phyloP scores from a whole-genome alignment of 176 grass and related monocot species.

The Cymbopogon citratus region DNA sequence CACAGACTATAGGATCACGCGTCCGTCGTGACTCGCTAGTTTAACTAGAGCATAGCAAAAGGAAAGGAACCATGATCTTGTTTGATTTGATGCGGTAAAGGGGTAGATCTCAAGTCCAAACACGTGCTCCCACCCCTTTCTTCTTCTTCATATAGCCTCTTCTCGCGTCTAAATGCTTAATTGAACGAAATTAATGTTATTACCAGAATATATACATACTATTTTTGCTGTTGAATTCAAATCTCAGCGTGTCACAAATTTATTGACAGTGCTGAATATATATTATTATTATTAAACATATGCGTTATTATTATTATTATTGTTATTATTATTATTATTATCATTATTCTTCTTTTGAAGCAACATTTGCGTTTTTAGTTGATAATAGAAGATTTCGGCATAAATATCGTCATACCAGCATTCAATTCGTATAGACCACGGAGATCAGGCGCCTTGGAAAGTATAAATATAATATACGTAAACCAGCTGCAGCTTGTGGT shows the following conservation, averaged over 20 bases:
- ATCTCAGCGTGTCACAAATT: not conserved
- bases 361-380: not conserved
- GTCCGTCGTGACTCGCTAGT: not conserved
- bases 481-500: not conserved
- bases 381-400: not conserved
- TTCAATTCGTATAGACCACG: not conserved
- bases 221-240: not conserved
- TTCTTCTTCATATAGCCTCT: not conserved
- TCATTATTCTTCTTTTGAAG: not conserved
- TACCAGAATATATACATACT: too few relatives aligned
- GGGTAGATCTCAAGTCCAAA: not conserved
- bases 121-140: not conserved
- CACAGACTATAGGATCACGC: slow-evolving; percentile 7
- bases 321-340: too few relatives aligned
- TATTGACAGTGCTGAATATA: not conserved
- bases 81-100: not conserved
- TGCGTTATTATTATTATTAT: not conserved
- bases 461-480: too few relatives aligned
- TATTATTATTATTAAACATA: not conserved
- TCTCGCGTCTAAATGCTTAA: not conserved
- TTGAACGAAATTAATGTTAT: not conserved
- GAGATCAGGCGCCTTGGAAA: not conserved
- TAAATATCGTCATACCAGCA: not conserved
- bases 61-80: not conserved
- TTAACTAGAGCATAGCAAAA: not conserved